Base-by-base conservation (phyloP, 148 eudicot genomes). In the Amaranthus palmeri region DNA sequence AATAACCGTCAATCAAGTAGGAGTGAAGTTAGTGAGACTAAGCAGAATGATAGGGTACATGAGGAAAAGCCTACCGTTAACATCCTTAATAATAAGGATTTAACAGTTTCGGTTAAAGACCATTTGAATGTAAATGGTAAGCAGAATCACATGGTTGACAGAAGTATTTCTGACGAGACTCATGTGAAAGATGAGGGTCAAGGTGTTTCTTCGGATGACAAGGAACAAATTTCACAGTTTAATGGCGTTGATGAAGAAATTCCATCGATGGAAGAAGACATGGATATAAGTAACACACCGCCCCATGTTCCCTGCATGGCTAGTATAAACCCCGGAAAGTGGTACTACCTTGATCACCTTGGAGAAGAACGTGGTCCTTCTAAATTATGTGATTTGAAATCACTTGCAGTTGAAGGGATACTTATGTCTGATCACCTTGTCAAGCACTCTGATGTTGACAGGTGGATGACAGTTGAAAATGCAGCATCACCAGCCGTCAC, bases 271-370 rank as follows among this genome's bases (percentile, higher is more conserved):
- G 98, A 93, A 76, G 98, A 93, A 83, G 98, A 93, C 72, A 93
- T 93, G 98, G 98, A 93, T 85, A 93, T 93, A 73, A 86, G 98
- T 67, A 86, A 93, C 76, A 93, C 98, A 14, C 98, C 98, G 5
- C 98, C 98, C 48, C 97, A 89, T 80, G 90, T 81, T 43, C 85
- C 98, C 36, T 57, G 68, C 50, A 72, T 81, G 48, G 69, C 80
- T 41, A 88, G 78, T 79, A 71, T 86, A 45, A 75, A 74, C 74
- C 59, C 82, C 4, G 96, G 96, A 43, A 91, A 89, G 68, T 93
- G 98, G 98, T 84, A 78, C 65, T 93, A 93, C 84, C 78, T 93
- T 69, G 98, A 93, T 73, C 86, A 89, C 70, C 72, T 61, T 68
- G 98, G 98, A 45, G 83, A 82, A 67, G 90, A 93, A 76, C 86